phyloP scores from a whole-genome alignment of 1,284 basidiomycete species.

The Puccinia hordei region DNA sequence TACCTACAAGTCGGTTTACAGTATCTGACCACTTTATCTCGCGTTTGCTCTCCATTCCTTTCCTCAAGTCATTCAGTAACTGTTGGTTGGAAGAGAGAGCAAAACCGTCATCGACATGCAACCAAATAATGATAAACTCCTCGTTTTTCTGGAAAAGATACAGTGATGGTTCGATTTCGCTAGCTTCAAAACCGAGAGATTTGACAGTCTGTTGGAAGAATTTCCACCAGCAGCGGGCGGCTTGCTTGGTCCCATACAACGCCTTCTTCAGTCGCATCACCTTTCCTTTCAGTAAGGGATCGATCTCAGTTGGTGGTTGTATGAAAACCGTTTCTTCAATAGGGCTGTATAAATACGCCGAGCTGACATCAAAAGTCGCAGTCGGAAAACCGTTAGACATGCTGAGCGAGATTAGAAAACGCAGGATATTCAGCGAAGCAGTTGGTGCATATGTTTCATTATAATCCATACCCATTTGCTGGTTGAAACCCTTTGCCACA shows the following conservation, averaged over 20 bases:
- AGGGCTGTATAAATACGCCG: background rate
- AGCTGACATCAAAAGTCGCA: background rate
- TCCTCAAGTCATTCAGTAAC: too few relatives aligned
- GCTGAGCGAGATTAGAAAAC: background rate
- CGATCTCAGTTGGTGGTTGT: too few relatives aligned
- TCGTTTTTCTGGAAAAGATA: background rate
- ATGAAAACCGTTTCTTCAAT: too few relatives aligned
- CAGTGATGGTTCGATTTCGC: background rate
- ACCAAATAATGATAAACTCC: background rate
- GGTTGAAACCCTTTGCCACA: constrained; percentile 25
- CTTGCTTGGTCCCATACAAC: constrained; percentile 19
- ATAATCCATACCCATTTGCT: background rate
- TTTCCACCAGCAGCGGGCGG: constrained; percentile 19
- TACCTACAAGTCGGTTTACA: background rate
- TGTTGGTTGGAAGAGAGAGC: background rate
- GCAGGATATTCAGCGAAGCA: background rate
- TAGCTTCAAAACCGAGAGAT: background rate
- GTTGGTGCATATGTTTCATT: constrained; percentile 19
- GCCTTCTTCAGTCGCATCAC: background rate
- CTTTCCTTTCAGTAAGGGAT: too few relatives aligned
- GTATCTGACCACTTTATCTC: constrained; percentile 3
- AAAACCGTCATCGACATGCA: background rate
- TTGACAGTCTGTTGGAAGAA: constrained; percentile 12
- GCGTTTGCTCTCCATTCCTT: background rate
- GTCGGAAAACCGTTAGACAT: too few relatives aligned